phyloP scores from a whole-genome alignment of 106 monocot genomes.

The Apostasia shenzhenica region DNA sequence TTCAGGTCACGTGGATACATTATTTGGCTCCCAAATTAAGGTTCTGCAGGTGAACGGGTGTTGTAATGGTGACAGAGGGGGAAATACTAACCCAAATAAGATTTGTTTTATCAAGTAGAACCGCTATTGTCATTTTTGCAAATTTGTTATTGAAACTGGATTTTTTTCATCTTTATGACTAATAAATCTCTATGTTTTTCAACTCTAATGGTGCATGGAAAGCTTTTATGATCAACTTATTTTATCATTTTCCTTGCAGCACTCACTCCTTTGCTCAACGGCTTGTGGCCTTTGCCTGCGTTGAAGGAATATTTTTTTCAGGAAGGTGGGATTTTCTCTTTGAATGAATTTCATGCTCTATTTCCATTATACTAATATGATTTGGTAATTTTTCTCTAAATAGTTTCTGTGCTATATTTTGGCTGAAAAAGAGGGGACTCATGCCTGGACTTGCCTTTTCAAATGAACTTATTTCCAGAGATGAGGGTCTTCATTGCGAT shows the following conservation, averaged over 20 bases:
- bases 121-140: no score
- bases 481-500: conserved; percentile 40
- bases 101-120: no score
- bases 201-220: no score
- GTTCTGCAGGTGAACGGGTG: no score
- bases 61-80: no score
- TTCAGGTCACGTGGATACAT: no score
- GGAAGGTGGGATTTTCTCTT: conserved; percentile 17
- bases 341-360: neutral
- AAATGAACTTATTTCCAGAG: conserved; percentile 37
- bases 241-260: conserved; percentile 3
- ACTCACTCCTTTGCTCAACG: conserved; percentile 29
- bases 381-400: neutral
- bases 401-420: conserved; percentile 40
- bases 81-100: no score
- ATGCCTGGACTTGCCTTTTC: conserved; percentile 40
- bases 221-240: no score
- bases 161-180: no score
- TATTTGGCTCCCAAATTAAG: no score
- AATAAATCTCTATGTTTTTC: no score
- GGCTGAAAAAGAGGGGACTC: conserved; percentile 36
- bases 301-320: conserved; percentile 34
- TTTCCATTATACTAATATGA: neutral
- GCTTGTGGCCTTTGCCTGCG: conserved; percentile 27
- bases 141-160: no score